Base-by-base conservation (phyloP, 495 filamentous ascomycete genomes). In the Stereocaulon alpinum region DNA sequence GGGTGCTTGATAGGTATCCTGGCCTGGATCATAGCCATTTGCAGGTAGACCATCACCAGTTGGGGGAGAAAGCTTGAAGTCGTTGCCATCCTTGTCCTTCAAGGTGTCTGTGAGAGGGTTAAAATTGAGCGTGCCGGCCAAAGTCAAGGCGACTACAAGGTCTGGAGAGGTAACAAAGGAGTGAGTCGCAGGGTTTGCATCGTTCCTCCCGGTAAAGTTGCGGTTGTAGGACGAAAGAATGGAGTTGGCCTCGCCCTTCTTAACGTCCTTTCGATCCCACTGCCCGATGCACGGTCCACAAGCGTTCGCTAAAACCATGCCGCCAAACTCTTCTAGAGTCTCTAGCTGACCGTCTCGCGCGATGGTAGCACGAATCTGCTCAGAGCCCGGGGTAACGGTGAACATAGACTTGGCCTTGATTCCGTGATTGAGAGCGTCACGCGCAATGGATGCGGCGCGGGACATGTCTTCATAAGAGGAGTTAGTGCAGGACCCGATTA, bases 381-480 rank as follows among this genome's bases (percentile, higher is more conserved):
- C 93, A 53, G 91, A 96, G 70, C 93, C 93, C 58, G 93, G 93
- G 61, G 93, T 96, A 63, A 98, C 87, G 67, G 88, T 88, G 79
- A 97, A 97, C 67, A 88, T 76, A 67, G 89, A 80, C 82, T 95
- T 95, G 65, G 94, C 82, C 80, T 95, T 96, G 69, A 97, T 61
- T 63, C 93, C 94, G 71, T 96, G 92, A 76, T 91, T 74, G 59
- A 96, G 81, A 65, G 94, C 94, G 73, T 99, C 90, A 59, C 85
- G 88, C 53, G 92, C 94, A 72, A 99, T 97, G 40, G 91, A 89
- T 56, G 93, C 93, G 68, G 84, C 88, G 63, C 94, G 89, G 66
- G 85, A 88, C 93, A 99, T 97, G 70, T 99, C 93, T 79, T 99
- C 94, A 73, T 99, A 99, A 30, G 91, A 96, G 45, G 90, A 95